A percentile compares a stretch with the other conserved stretches of the same genome.
Evolutionary conservation across 768 basidiomycete species (phyloP).

Genomic region (Pleurotus pulmonarius): DNA sequence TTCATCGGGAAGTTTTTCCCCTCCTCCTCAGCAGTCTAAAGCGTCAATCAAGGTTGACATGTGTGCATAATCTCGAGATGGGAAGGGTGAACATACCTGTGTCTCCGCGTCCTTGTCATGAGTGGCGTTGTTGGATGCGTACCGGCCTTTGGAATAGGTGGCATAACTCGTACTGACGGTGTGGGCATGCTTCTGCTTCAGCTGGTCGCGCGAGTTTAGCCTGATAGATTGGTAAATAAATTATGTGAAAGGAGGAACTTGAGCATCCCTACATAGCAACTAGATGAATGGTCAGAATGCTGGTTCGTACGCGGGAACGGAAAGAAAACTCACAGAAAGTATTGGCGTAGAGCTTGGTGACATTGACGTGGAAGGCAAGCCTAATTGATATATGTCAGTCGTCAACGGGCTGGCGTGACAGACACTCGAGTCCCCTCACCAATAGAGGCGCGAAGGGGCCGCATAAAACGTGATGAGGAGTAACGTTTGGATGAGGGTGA

Average conservation of each 20-base stretch:
- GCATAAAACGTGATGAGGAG: conserved; percentile 39
- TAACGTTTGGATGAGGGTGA: conserved; percentile 38
- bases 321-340: conserved; percentile 43
- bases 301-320: not conserved
- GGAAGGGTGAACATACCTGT: not conserved
- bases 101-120: conserved; percentile 9
- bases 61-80: not conserved
- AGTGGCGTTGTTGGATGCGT: not conserved
- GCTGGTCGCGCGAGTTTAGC: conserved; percentile 18
- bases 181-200: conserved; percentile 14
- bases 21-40: not conserved
- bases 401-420: not conserved
- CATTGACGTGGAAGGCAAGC: conserved; percentile 45
- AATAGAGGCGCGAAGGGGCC: conserved; percentile 29
- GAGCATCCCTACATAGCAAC: conserved; percentile 28
- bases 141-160: not conserved
- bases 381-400: conserved; percentile 15
- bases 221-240: conserved; percentile 6
- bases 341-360: conserved; percentile 46
- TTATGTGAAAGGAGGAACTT: not conserved
- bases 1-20: not conserved
- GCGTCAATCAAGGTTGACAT: not conserved
- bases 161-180: conserved; percentile 7
- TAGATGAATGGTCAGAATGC: conserved; percentile 7
- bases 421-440: conserved; percentile 20